Evolutionary conservation across 2,329 filamentous ascomycete genomes (phyloP).

Genomic region (Onygenales sp.): DNA sequence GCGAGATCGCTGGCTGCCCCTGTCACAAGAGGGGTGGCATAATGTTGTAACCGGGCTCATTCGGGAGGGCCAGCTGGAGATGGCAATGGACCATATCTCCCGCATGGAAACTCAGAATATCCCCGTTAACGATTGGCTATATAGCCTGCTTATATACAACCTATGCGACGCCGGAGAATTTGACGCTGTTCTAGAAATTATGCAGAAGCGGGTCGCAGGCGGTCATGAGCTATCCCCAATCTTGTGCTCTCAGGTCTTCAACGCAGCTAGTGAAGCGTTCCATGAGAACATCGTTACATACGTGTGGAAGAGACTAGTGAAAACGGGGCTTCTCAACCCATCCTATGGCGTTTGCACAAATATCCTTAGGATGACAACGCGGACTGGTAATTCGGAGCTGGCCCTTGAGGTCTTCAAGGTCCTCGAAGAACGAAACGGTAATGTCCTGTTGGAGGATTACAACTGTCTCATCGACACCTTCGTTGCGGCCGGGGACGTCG

Average conservation of each 20-base stretch:
- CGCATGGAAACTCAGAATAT: constrained; percentile 51
- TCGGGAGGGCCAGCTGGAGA: constrained; percentile 72
- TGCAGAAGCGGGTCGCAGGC: constrained; percentile 48
- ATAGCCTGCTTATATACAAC: constrained; percentile 65
- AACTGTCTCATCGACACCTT: constrained; percentile 70
- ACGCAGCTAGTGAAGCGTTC: constrained; percentile 56
- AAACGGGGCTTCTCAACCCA: constrained; percentile 49
- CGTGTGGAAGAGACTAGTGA: constrained; percentile 62
- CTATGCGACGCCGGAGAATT: constrained; percentile 64
- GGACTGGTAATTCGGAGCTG: constrained; percentile 56
- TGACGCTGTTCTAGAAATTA: constrained; percentile 63
- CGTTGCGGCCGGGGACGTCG: constrained; percentile 48
- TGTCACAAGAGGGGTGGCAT: constrained; percentile 54
- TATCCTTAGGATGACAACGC: constrained; percentile 62
- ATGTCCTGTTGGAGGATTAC: constrained; percentile 59
- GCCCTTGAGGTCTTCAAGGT: constrained; percentile 62
- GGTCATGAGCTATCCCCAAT: constrained; percentile 40
- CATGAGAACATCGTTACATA: constrained; percentile 56
- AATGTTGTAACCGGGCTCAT: constrained; percentile 64
- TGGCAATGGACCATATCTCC: constrained; percentile 63
- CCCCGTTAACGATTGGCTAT: constrained; percentile 60
- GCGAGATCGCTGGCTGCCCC: constrained; percentile 57
- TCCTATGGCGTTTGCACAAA: constrained; percentile 56
- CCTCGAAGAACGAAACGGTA: constrained; percentile 49
- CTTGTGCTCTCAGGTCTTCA: constrained; percentile 65